Evolutionary conservation across 164 flowering plant genomes (phyloP).

Genomic region (Cinnamomum chago): DNA sequence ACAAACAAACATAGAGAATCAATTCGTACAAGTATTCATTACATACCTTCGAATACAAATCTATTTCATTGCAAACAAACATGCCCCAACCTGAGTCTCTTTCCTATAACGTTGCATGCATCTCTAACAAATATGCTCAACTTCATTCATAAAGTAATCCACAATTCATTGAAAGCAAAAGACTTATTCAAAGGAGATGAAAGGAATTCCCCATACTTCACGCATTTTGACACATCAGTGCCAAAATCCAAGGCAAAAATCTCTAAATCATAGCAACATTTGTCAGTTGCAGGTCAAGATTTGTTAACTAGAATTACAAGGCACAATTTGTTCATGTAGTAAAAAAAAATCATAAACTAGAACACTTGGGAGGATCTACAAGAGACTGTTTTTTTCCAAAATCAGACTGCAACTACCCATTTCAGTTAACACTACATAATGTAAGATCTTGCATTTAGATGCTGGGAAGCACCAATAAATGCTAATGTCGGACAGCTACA

Average conservation of each 20-base stretch:
- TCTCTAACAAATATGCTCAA: background rate
- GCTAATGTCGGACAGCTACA: background rate
- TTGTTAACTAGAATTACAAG: background rate
- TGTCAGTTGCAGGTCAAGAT: background rate
- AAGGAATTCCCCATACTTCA: background rate
- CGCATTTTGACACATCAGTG: background rate
- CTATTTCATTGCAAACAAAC: no score
- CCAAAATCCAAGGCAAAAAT: background rate
- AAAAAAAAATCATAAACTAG: background rate
- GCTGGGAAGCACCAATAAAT: background rate
- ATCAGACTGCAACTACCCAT: background rate
- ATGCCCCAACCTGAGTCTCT: background rate
- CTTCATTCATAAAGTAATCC: background rate
- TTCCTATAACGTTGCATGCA: background rate
- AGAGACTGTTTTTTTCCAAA: background rate
- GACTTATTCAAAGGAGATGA: no score
- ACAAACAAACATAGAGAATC: no score
- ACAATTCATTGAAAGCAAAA: background rate
- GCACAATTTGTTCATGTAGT: background rate
- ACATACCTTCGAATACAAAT: no score
- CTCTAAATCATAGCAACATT: background rate
- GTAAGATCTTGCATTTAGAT: background rate
- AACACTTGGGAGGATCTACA: background rate
- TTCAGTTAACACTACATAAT: background rate
- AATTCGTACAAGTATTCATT: no score